These are phyloP conservation scores for Neurospora sp. DNA, from an alignment of 495 filamentous ascomycete species.

Conservation along the genomic window DNA sequence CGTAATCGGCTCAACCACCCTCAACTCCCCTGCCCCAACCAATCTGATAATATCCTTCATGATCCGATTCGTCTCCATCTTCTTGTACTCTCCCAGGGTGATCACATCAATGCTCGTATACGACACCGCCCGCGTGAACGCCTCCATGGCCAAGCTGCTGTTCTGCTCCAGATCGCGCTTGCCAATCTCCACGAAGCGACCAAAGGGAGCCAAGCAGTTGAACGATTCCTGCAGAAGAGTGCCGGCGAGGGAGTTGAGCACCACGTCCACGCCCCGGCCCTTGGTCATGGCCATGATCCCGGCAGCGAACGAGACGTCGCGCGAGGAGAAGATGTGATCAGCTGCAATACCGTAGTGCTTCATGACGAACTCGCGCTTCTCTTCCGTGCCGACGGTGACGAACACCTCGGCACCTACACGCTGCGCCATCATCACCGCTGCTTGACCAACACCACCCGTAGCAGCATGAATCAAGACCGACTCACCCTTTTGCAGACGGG, in stretches of 20 bases:
- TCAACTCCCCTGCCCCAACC: conserved; percentile 24
- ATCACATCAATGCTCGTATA: conserved; percentile 25
- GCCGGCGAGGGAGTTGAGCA: conserved; percentile 49
- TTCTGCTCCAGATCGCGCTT: conserved; percentile 31
- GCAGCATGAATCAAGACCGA: conserved; percentile 50
- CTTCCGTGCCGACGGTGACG: conserved; percentile 38
- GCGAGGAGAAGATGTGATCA: conserved; percentile 42
- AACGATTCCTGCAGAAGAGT: conserved; percentile 42
- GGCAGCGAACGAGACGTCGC: conserved; percentile 28
- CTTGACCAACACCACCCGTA: conserved; percentile 47
- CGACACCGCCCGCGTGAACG: conserved; percentile 25
- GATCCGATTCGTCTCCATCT: conserved; percentile 24
- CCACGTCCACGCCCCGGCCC: conserved; percentile 46
- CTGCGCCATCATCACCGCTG: conserved; percentile 44
- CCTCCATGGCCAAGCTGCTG: conserved; percentile 29
- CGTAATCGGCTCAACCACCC: conserved; percentile 22
- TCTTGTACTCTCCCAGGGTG: conserved; percentile 14
- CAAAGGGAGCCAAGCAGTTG: conserved; percentile 44
- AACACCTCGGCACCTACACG: conserved; percentile 43
- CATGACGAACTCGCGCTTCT: conserved; percentile 37
- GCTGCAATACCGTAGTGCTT: conserved; percentile 38
- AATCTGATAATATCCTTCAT: conserved; percentile 33
- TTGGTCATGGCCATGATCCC: conserved; percentile 36
- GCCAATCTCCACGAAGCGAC: conserved; percentile 48
- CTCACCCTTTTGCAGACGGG: conserved; percentile 35